These are phyloP conservation scores for Penicillium sp. DNA, from an alignment of 2,329 filamentous ascomycete genomes.

Conservation along the genomic window DNA sequence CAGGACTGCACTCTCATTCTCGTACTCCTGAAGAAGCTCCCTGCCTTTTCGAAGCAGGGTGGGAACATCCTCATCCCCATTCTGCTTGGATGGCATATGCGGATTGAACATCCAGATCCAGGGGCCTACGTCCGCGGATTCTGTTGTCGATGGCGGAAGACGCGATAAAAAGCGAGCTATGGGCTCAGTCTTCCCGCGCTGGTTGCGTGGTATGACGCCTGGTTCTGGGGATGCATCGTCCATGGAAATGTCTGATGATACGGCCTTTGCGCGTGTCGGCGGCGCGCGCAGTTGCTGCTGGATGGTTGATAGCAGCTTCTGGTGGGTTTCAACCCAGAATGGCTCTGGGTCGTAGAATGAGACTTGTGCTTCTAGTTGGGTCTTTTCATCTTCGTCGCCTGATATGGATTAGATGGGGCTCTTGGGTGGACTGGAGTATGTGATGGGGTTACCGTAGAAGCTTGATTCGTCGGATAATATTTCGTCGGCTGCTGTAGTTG, in stretches of 20 bases:
- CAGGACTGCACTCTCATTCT: conserved; percentile 49
- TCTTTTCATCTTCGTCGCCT: conserved; percentile 58
- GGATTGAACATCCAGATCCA: conserved; percentile 78
- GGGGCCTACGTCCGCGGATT: conserved; percentile 46
- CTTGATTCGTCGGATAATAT: conserved; percentile 46
- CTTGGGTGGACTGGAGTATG: neutral
- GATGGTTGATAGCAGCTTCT: conserved; percentile 35
- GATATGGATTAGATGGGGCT: conserved; percentile 2
- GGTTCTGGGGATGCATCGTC: conserved; percentile 1
- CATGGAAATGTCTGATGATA: neutral
- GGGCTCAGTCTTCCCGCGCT: conserved; percentile 54
- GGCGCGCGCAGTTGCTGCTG: conserved; percentile 23
- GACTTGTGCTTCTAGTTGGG: conserved; percentile 52
- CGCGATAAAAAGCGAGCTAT: conserved; percentile 65
- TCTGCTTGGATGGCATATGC: conserved; percentile 37
- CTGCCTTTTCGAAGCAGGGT: conserved; percentile 56
- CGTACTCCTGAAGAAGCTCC: conserved; percentile 55
- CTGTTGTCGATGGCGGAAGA: conserved; percentile 65
- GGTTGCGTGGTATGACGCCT: conserved; percentile 7
- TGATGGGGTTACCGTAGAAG: conserved; percentile 40
- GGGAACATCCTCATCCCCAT: conserved; percentile 45
- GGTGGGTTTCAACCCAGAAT: conserved; percentile 50
- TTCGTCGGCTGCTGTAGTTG: conserved; percentile 17
- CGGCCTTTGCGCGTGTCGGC: neutral
- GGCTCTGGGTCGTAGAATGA: conserved; percentile 51